A percentile compares a stretch with the other conserved stretches of the same genome.
Conservation (phyloP, 2,329 filamentous ascomycete genomes). For the Clonostachys byssicola region DNA sequence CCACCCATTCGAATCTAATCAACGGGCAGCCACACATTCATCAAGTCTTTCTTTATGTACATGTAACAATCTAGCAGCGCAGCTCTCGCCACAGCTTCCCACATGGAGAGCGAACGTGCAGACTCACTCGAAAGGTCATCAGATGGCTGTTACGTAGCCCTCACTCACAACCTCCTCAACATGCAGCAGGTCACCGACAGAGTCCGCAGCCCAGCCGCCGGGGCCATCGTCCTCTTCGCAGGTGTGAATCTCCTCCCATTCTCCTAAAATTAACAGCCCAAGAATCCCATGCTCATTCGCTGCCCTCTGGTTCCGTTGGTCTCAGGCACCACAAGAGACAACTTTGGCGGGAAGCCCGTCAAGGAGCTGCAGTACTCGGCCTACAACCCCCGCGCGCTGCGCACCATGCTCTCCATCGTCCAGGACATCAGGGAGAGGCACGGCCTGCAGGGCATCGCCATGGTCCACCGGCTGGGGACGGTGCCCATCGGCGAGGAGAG, state of each 20-base stretch:
- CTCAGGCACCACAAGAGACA: conserved; percentile 78
- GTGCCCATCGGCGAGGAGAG: conserved; percentile 93
- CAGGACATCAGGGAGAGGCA: conserved; percentile 54
- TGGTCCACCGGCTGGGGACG: conserved; percentile 78
- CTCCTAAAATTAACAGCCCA: background rate
- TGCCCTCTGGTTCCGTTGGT: no score
- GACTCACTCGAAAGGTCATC: conserved; percentile 18
- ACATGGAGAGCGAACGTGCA: no score
- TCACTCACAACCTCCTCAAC: conserved; percentile 61
- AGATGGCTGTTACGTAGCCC: conserved; percentile 58
- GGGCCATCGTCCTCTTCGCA: conserved; percentile 73
- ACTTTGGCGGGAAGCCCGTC: conserved; percentile 67
- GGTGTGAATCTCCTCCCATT: conserved; percentile 39
- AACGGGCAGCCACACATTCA: no score
- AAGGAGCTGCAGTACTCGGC: conserved; percentile 71
- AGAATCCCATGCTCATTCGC: background rate
- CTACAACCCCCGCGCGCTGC: conserved; percentile 66
- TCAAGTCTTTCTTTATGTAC: no score
- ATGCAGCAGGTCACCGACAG: conserved; percentile 53
- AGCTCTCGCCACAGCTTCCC: no score
- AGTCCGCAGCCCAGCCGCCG: conserved; percentile 69
- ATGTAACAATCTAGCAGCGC: no score
- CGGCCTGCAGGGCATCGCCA: conserved; percentile 66
- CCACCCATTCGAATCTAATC: no score
- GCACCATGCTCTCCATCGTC: conserved; percentile 64